Percentiles rank a stretch among this genome's conserved stretches.
Evolutionary conservation across 768 basidiomycete genomes (phyloP).

Genomic region (Steccherinum ochraceum): DNA sequence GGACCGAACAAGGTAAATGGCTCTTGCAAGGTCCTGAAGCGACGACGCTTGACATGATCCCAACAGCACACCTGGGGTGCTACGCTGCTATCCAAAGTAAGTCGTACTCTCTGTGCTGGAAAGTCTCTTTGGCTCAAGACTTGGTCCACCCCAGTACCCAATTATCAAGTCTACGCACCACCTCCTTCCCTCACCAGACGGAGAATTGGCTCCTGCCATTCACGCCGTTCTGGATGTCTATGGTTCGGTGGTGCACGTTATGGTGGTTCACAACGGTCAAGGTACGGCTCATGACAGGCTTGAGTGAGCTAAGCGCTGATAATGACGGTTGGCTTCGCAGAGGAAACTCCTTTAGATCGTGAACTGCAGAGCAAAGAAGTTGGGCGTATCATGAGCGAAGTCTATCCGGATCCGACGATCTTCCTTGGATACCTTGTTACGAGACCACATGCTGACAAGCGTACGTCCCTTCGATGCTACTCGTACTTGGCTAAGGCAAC

Average conservation of each 20-base stretch:
- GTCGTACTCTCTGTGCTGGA: conserved; percentile 3
- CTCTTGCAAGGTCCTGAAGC: background rate
- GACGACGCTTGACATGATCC: background rate
- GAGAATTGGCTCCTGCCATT: conserved; percentile 86
- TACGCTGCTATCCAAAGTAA: conserved; percentile 70
- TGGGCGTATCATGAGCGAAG: conserved; percentile 68
- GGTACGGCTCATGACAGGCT: conserved; percentile 38
- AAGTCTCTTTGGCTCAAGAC: too few relatives aligned
- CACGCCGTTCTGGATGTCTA: conserved; percentile 78
- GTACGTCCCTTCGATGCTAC: conserved; percentile 34
- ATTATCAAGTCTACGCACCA: conserved; percentile 85
- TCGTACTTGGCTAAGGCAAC: too few relatives aligned
- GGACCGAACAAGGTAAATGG: conserved; percentile 51
- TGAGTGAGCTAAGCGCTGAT: background rate
- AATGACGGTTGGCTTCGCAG: too few relatives aligned
- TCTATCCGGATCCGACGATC: conserved; percentile 67
- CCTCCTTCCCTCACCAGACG: conserved; percentile 77
- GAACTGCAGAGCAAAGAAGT: conserved; percentile 79
- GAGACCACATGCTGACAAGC: conserved; percentile 53
- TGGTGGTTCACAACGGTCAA: conserved; percentile 93
- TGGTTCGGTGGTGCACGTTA: conserved; percentile 70
- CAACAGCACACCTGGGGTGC: conserved; percentile 82
- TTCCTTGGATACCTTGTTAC: conserved; percentile 83
- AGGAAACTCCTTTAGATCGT: conserved; percentile 85
- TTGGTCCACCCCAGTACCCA: too few relatives aligned